Conservation (phyloP, 441 rosid genomes). For the Biscutella auriculata region DNA sequence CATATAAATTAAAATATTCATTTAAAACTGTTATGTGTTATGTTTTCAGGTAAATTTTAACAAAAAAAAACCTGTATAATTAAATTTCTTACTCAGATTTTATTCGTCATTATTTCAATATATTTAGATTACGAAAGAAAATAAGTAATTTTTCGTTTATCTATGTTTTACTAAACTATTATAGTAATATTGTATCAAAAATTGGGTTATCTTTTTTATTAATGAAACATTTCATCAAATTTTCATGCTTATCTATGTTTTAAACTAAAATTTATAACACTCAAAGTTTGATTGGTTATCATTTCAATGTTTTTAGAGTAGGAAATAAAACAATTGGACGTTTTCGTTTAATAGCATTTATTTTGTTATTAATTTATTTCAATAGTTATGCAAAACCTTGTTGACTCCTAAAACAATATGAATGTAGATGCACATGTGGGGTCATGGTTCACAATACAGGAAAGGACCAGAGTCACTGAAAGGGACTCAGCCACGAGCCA, state of each 20-base stretch:
- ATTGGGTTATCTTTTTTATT: too few species aligned
- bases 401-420: neutral
- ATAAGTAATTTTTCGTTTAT: neutral
- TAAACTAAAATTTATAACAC: too few species aligned
- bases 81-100: neutral
- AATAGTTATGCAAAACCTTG: neutral
- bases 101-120: neutral
- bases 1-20: too few species aligned
- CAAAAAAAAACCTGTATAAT: neutral
- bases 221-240: too few species aligned
- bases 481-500: constrained; percentile 85
- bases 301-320: too few species aligned
- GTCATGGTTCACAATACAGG: constrained; percentile 88
- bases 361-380: neutral
- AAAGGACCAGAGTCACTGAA: constrained; percentile 84
- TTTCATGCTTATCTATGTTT: too few species aligned
- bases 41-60: too few species aligned
- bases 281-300: too few species aligned
- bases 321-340: too few species aligned
- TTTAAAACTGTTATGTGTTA: neutral
- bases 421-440: constrained; percentile 92
- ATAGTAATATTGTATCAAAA: neutral
- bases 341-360: too few species aligned
- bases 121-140: neutral
- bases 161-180: too few species aligned